phyloP scores from a whole-genome alignment of 441 rosid species.

The Francoa sonchifolia region DNA sequence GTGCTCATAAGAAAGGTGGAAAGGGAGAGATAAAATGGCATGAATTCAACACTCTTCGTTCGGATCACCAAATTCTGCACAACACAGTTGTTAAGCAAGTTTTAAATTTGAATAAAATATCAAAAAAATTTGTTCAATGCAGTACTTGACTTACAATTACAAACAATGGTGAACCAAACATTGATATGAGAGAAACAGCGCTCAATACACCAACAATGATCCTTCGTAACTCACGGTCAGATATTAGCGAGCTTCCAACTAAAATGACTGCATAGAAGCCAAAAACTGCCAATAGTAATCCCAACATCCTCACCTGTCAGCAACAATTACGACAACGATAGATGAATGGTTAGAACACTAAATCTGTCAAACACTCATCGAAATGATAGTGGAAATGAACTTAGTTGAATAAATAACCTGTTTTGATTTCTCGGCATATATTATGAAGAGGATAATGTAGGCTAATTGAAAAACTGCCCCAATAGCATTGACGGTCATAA shows the following conservation, averaged over 20 bases:
- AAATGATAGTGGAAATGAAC: too few species aligned
- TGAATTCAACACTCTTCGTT: constrained; percentile 69
- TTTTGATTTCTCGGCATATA: constrained; percentile 18
- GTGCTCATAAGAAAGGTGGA: constrained; percentile 74
- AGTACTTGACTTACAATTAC: constrained; percentile 45
- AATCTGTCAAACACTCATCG: too few species aligned
- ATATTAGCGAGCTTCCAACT: constrained; percentile 42
- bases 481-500: constrained; percentile 49
- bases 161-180: constrained; percentile 72
- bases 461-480: constrained; percentile 55
- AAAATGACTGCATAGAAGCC: constrained; percentile 26
- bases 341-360: neutral
- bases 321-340: constrained; percentile 7
- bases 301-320: constrained; percentile 41
- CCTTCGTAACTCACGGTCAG: constrained; percentile 18
- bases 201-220: constrained; percentile 45
- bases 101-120: too few species aligned
- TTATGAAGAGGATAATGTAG: constrained; percentile 40
- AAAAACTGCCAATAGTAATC: constrained; percentile 35
- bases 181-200: constrained; percentile 50
- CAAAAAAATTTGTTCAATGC: too few species aligned
- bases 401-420: neutral
- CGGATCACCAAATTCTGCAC: constrained; percentile 59
- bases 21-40: constrained; percentile 79
- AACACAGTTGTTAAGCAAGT: neutral